Conservation (phyloP, 306 rosid genomes). For the Inga leiocalycina region DNA sequence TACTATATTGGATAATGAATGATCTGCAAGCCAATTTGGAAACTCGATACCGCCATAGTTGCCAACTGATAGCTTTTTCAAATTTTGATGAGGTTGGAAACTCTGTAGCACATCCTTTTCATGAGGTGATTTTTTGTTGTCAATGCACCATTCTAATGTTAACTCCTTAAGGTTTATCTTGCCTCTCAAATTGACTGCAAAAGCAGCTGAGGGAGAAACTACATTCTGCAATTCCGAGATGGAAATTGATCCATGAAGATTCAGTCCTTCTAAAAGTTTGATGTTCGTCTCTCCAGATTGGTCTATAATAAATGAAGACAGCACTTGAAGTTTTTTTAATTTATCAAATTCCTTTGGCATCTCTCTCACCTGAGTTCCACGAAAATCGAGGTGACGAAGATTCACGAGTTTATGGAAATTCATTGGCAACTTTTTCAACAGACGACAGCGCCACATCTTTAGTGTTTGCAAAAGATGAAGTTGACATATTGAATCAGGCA, state of each 20-base stretch:
- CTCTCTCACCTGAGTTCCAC: background rate
- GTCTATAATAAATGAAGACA: background rate
- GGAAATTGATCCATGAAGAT: background rate
- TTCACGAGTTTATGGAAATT: background rate
- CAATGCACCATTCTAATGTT: background rate
- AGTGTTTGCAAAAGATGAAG: constrained; percentile 38
- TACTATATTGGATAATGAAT: background rate
- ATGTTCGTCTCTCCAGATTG: background rate
- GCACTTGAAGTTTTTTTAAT: background rate
- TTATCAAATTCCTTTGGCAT: background rate
- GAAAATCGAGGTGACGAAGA: background rate
- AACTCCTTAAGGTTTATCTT: background rate
- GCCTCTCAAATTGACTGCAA: background rate
- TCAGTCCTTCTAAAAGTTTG: background rate
- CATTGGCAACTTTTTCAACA: background rate
- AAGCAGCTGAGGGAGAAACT: background rate
- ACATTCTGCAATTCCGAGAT: constrained; percentile 19
- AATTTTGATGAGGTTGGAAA: constrained; percentile 1
- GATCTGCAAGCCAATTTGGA: constrained; percentile 12
- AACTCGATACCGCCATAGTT: background rate
- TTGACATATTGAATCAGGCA: constrained; percentile 26
- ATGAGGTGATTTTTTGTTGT: background rate
- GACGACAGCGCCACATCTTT: background rate
- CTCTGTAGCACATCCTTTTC: background rate
- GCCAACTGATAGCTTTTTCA: background rate